phyloP scores from a whole-genome alignment of 1,284 basidiomycete genomes.

The Puccinia coronata region DNA sequence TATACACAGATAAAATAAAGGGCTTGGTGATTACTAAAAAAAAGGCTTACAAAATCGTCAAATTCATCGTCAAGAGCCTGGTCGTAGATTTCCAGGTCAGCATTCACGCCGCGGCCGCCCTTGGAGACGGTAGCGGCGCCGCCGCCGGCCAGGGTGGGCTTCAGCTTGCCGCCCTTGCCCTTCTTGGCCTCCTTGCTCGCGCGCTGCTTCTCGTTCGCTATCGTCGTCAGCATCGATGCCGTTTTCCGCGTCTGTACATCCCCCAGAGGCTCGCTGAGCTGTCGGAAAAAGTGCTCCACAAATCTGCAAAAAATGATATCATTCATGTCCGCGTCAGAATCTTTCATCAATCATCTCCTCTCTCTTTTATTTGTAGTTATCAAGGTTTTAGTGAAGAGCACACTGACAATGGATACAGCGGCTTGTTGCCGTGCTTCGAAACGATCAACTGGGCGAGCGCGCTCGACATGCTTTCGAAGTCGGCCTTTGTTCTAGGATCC shows the following conservation, averaged over 20 bases:
- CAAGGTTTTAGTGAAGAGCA: not conserved
- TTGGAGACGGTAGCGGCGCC: not conserved
- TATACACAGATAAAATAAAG: not conserved
- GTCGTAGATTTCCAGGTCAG: slow-evolving; percentile 44
- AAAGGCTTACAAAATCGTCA: slow-evolving; percentile 39
- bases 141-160: slow-evolving; percentile 13
- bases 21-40: not conserved
- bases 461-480: slow-evolving; percentile 43
- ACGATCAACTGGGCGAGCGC: slow-evolving; percentile 27
- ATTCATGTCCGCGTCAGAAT: not conserved
- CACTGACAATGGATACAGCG: slow-evolving; percentile 39
- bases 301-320: slow-evolving; percentile 14
- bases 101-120: slow-evolving; percentile 28
- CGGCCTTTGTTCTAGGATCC: slow-evolving; percentile 46
- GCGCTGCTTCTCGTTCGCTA: slow-evolving; percentile 39
- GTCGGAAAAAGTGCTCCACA: slow-evolving; percentile 40
- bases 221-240: slow-evolving; percentile 39
- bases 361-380: not conserved
- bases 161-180: slow-evolving; percentile 36
- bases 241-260: slow-evolving; percentile 42
- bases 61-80: slow-evolving; percentile 46
- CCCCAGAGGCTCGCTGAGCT: slow-evolving; percentile 25
- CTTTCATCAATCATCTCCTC: not conserved
- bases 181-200: slow-evolving; percentile 38
- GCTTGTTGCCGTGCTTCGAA: slow-evolving; percentile 44